Evolutionary conservation across 192 early-diverging fungal species (phyloP).

Genomic region (Backusella luteola): DNA sequence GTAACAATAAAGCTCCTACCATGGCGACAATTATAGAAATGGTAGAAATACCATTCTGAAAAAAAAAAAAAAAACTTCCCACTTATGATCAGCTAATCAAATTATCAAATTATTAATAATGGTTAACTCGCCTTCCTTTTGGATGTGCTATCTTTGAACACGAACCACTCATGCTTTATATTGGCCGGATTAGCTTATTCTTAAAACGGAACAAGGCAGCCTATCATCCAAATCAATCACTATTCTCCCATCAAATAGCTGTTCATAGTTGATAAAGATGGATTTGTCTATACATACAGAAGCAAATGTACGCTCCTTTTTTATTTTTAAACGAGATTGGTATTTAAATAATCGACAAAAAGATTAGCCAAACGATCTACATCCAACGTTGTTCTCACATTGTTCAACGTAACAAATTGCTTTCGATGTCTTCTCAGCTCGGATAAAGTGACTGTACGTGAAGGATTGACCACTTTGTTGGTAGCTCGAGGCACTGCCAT

Average conservation of each 20-base stretch:
- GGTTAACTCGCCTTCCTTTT: too few relatives aligned
- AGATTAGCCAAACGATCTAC: slow-evolving; percentile 70
- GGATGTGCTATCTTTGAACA: too few relatives aligned
- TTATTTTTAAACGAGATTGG: slow-evolving; percentile 53
- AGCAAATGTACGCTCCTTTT: background rate
- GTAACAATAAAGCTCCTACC: too few relatives aligned
- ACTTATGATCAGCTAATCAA: too few relatives aligned
- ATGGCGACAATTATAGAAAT: too few relatives aligned
- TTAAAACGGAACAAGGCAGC: too few relatives aligned
- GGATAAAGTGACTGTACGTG: slow-evolving; percentile 68
- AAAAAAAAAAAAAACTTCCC: too few relatives aligned
- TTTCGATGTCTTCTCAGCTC: slow-evolving; percentile 78
- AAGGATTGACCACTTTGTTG: slow-evolving; percentile 62
- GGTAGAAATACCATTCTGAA: too few relatives aligned
- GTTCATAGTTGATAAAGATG: background rate
- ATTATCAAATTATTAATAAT: too few relatives aligned
- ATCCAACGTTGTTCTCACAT: slow-evolving; percentile 73
- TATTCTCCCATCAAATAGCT: too few relatives aligned
- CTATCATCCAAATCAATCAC: background rate
- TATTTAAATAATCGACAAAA: slow-evolving; percentile 94
- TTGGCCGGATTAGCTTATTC: too few relatives aligned
- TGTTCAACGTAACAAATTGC: slow-evolving; percentile 90
- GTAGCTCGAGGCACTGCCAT: slow-evolving; percentile 58
- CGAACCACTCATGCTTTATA: too few relatives aligned
- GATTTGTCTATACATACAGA: background rate